Conservation (phyloP, 371 early-diverging fungal genomes). For the Mucor irregularis region DNA sequence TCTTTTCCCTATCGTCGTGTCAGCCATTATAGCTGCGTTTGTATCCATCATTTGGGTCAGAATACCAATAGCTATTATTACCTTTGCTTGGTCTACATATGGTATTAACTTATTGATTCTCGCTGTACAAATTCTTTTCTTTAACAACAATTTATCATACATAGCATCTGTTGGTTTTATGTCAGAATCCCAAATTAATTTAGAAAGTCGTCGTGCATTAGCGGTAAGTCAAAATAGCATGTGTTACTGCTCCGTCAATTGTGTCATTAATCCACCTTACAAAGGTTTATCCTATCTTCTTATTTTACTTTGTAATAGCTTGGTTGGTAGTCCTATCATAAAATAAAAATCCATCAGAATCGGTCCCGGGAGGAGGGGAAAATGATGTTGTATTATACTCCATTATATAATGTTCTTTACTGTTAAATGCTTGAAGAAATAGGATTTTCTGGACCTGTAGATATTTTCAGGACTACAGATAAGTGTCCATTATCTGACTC, state of each 20-base stretch:
- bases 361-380: too few species aligned
- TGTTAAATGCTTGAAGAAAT: too few species aligned
- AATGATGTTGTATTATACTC: too few species aligned
- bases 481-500: constrained; percentile 39
- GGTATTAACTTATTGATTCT: constrained; percentile 37
- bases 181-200: constrained; percentile 64
- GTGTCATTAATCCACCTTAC: background rate
- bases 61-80: constrained; percentile 65
- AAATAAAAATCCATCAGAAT: too few species aligned
- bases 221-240: constrained; percentile 55
- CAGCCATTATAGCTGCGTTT: constrained; percentile 69
- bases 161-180: constrained; percentile 90
- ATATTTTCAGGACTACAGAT: too few species aligned
- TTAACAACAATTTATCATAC: too few species aligned
- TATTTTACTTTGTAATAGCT: constrained; percentile 92
- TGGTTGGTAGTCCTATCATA: constrained; percentile 85
- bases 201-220: constrained; percentile 77
- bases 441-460: too few species aligned
- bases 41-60: constrained; percentile 63
- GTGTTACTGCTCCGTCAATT: background rate
- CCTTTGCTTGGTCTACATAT: constrained; percentile 84
- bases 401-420: too few species aligned
- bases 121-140: too few species aligned
- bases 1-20: constrained; percentile 85
- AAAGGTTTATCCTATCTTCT: constrained; percentile 77